A percentile compares a stretch with the other conserved stretches of the same genome.
phyloP scores from a whole-genome alignment of 768 basidiomycete species.

The Hortiboletus campestris region DNA sequence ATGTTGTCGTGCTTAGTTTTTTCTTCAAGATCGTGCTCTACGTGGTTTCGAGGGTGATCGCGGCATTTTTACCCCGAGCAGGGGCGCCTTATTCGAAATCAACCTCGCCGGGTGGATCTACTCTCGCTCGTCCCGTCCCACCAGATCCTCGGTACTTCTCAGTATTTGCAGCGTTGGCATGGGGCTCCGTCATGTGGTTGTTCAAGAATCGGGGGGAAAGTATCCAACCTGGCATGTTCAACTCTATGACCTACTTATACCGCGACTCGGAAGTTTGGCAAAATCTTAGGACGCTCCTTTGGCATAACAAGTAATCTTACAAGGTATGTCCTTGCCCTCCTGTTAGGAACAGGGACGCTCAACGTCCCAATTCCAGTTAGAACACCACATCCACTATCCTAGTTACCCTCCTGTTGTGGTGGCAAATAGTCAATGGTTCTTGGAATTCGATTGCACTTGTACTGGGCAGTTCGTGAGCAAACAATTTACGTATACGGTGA shows the following conservation, averaged over 20 bases:
- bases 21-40: conserved; percentile 85
- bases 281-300: conserved; percentile 77
- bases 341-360: background rate
- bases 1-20: conserved; percentile 3
- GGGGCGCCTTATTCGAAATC: conserved; percentile 50
- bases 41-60: conserved; percentile 87
- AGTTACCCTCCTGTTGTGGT: conserved; percentile 23
- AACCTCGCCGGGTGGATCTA: conserved; percentile 38
- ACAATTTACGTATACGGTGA: background rate
- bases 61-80: conserved; percentile 87
- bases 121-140: conserved; percentile 66
- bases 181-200: conserved; percentile 97
- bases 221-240: conserved; percentile 97
- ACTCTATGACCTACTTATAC: conserved; percentile 94
- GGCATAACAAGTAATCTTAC: conserved; percentile 72
- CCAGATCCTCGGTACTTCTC: conserved; percentile 85
- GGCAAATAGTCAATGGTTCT: conserved; percentile 49
- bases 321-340: conserved; percentile 5
- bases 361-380: conserved; percentile 3
- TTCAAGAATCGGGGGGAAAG: conserved; percentile 85
- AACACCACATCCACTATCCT: background rate
- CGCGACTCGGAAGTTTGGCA: conserved; percentile 89
- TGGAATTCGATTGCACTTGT: conserved; percentile 59
- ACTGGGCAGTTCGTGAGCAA: conserved; percentile 37
- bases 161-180: conserved; percentile 81